These are phyloP conservation scores for Trichoderma reesei DNA, from an alignment of 495 filamentous ascomycete species.

Conservation along the genomic window DNA sequence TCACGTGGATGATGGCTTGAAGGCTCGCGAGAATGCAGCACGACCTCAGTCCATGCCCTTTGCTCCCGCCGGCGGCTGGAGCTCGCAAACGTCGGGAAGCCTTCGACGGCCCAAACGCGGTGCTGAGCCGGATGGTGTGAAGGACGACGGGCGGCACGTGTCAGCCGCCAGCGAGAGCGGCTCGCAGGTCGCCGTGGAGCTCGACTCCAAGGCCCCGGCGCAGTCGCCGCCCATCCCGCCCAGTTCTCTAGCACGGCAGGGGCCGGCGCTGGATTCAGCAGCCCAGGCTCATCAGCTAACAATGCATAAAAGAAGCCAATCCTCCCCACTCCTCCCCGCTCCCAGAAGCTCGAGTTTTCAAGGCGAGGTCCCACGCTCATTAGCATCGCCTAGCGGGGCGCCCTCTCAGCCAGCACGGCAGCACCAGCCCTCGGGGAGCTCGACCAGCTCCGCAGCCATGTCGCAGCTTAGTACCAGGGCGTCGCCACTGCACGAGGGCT, in stretches of 20 bases:
- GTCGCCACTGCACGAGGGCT: slow-evolving; percentile 39
- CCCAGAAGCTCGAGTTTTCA: slow-evolving; percentile 49
- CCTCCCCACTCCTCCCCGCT: slow-evolving; percentile 47
- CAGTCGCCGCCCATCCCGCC: neutral
- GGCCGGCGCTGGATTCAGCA: slow-evolving; percentile 3
- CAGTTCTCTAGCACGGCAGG: slow-evolving; percentile 1
- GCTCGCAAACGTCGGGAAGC: slow-evolving; percentile 36
- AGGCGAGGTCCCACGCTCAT: slow-evolving; percentile 36
- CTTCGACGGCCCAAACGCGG: slow-evolving; percentile 36
- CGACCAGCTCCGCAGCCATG: slow-evolving; percentile 18
- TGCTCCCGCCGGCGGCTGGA: slow-evolving; percentile 39
- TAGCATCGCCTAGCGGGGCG: slow-evolving; percentile 32
- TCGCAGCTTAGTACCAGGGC: slow-evolving; percentile 19
- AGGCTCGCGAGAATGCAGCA: slow-evolving; percentile 20
- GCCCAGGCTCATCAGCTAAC: slow-evolving; percentile 17
- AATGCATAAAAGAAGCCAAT: slow-evolving; percentile 35
- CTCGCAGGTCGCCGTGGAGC: slow-evolving; percentile 15
- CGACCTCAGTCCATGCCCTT: slow-evolving; percentile 46
- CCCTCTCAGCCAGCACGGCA: slow-evolving; percentile 18
- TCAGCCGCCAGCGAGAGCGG: slow-evolving; percentile 27
- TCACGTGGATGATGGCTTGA: slow-evolving; percentile 14
- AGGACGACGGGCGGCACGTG: slow-evolving; percentile 29
- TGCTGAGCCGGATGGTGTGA: slow-evolving; percentile 26
- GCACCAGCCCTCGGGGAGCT: slow-evolving; percentile 20
- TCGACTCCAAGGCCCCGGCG: slow-evolving; percentile 10